These are phyloP conservation scores for Fraxinus latifolia DNA, from an alignment of 305 asterid species.

Conservation along the genomic window DNA sequence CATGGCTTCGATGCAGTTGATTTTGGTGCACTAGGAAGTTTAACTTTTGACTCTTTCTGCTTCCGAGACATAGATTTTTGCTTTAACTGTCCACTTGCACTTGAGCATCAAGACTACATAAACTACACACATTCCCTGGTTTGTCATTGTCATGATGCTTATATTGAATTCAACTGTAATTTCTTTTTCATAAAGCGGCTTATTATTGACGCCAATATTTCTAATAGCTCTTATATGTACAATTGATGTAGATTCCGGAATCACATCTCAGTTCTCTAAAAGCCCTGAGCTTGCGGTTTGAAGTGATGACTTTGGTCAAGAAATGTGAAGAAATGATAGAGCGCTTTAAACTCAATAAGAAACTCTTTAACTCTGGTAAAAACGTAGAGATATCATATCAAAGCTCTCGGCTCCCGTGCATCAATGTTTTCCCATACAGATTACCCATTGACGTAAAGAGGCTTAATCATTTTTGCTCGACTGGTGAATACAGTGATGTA, in stretches of 20 bases:
- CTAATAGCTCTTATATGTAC: conserved; percentile 9
- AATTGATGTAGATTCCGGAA: conserved; percentile 58
- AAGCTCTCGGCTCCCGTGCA: conserved; percentile 45
- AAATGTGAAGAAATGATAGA: conserved; percentile 76
- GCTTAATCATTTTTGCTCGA: conserved; percentile 52
- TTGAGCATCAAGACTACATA: not conserved
- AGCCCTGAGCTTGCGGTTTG: conserved; percentile 62
- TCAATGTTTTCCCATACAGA: conserved; percentile 51
- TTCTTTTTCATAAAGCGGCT: not conserved
- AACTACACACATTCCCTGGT: not conserved
- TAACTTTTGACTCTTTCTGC: not conserved
- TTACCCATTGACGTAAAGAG: conserved; percentile 58
- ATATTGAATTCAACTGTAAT: not conserved
- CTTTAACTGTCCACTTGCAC: not conserved
- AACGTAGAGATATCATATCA: conserved; percentile 72
- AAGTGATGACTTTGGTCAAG: conserved; percentile 57
- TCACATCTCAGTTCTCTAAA: conserved; percentile 55
- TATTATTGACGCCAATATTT: not conserved
- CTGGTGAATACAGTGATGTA: conserved; percentile 74
- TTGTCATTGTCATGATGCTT: not conserved
- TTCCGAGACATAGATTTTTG: not conserved
- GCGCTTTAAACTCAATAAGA: conserved; percentile 62
- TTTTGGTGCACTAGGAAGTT: not conserved
- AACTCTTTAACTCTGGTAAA: conserved; percentile 65
- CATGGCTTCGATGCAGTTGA: not conserved